Percentiles rank a stretch among this genome's conserved stretches.
Conservation (phyloP, 768 basidiomycete genomes). For the Naganishia vaughanmartiniae region DNA sequence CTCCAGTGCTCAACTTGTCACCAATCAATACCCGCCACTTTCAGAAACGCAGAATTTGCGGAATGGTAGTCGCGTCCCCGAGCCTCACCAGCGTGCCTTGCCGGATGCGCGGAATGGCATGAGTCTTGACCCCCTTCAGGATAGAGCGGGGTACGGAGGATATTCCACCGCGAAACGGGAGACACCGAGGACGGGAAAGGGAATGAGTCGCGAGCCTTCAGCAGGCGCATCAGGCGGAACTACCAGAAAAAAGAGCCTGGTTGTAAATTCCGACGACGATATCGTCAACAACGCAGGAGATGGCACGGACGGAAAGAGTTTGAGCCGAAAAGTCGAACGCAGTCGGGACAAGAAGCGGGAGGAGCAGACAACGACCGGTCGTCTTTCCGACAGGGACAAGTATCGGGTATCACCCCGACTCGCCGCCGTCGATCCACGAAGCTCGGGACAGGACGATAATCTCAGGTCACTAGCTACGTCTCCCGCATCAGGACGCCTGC, state of each 20-base stretch:
- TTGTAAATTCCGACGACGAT: slow-evolving; percentile 5
- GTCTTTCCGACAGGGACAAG: background rate
- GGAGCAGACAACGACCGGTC: background rate
- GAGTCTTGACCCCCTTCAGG: background rate
- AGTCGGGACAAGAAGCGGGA: background rate
- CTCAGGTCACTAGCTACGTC: background rate
- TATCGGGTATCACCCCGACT: background rate
- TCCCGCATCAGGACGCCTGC: background rate
- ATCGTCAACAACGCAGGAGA: background rate
- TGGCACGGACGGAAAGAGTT: background rate
- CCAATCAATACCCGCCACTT: background rate
- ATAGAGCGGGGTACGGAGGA: background rate
- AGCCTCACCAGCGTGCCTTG: background rate
- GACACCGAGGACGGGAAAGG: background rate
- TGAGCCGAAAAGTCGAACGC: background rate
- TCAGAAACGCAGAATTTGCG: background rate
- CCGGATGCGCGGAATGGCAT: background rate
- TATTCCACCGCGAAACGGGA: background rate
- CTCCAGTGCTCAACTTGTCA: background rate
- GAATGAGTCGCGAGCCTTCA: background rate
- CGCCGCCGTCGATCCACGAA: background rate
- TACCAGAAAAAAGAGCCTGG: background rate
- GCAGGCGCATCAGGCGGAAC: background rate
- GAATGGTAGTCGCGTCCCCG: background rate
- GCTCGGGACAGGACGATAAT: background rate